Percentiles rank a stretch among this genome's conserved stretches.
Evolutionary conservation across 2,329 filamentous ascomycete species (phyloP).

Genomic region (Aspergillus transmontanensis): DNA sequence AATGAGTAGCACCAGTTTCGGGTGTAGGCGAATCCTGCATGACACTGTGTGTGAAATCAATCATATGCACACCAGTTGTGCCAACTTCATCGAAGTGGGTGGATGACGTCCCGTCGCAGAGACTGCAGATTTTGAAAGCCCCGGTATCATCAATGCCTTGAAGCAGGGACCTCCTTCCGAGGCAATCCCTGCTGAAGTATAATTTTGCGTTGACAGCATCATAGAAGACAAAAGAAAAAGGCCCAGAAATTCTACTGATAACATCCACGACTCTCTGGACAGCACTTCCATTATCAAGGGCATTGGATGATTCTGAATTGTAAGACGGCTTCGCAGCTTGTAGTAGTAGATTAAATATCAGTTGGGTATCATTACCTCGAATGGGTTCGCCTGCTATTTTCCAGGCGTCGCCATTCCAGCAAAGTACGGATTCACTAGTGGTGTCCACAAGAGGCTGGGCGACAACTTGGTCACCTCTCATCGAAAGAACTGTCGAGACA

Average conservation of each 20-base stretch:
- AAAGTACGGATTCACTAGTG: conserved; percentile 67
- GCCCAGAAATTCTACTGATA: conserved; percentile 70
- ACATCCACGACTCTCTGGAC: conserved; percentile 43
- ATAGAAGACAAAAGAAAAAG: conserved; percentile 87
- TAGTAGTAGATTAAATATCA: conserved; percentile 64
- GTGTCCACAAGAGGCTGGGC: conserved; percentile 71
- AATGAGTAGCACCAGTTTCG: conserved; percentile 5
- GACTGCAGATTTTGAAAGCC: conserved; percentile 68
- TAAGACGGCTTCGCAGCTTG: conserved; percentile 36
- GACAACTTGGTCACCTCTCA: conserved; percentile 74
- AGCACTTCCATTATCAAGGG: conserved; percentile 19
- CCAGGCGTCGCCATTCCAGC: conserved; percentile 99
- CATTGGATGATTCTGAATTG: not conserved
- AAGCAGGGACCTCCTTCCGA: conserved; percentile 83
- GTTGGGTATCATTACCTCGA: conserved; percentile 74
- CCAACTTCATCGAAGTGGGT: conserved; percentile 76
- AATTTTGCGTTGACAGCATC: conserved; percentile 64
- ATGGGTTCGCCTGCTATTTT: conserved; percentile 62
- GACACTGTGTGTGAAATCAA: conserved; percentile 54
- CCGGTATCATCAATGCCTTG: conserved; percentile 51
- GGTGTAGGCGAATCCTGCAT: conserved; percentile 5
- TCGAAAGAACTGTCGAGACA: conserved; percentile 82
- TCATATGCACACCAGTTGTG: conserved; percentile 76
- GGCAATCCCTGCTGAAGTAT: conserved; percentile 82
- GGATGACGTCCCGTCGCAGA: conserved; percentile 58